Base-by-base conservation (phyloP, 495 filamentous ascomycete species). In the Aspergillus cristatus region DNA sequence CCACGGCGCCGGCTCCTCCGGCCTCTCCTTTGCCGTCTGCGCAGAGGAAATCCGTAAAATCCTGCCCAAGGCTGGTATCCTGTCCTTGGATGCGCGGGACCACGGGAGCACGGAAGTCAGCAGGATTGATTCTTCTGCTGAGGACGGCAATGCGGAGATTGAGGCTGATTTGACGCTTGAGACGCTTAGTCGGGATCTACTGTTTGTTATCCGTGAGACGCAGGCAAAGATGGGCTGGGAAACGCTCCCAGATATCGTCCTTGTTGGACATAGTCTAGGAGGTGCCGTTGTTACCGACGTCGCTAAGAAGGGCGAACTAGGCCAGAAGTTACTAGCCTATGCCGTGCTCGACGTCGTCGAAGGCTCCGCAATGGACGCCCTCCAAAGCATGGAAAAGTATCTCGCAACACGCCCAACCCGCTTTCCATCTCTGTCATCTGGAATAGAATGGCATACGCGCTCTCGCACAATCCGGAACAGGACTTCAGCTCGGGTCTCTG, bases 321-420 rank as follows among this genome's bases (percentile, higher is more conserved):
- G 86, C 1, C 57, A 55, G 18, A 68, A 77, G 17, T 51, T 96
- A 4, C 60, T 97, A 11, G 93, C 86, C 11, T 94, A 90, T 65
- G 85, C 79, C 6, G 89, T 99, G 8, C 63, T 99, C 8, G 91
- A 99, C 58, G 87, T 99, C 7, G 91, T 99, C 22, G 91, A 99
- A 65, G 88, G 84, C 1, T 81, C 76, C 6, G 79, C 79, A 18
- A 86, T 99, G 55, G 91, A 97, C 54, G 91, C 91, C n/a, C 69
- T 97, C 26, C 81, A 85, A 59, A 84, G 81, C 53, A 99, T 99
- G 93, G 82, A 90, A 44, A 79, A 78, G 17, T 94, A 94, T 58
- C 75, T 99, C 13, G 76, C 79, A 1, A 89, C 78, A 11, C 76
- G 91, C n/a, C 91, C 93, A 6, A 67, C 67, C 12, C 73, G 75